Percentiles rank a stretch among this genome's conserved stretches.
Conservation (phyloP, 129 eudicot genomes). For the Flaveria brownii region DNA sequence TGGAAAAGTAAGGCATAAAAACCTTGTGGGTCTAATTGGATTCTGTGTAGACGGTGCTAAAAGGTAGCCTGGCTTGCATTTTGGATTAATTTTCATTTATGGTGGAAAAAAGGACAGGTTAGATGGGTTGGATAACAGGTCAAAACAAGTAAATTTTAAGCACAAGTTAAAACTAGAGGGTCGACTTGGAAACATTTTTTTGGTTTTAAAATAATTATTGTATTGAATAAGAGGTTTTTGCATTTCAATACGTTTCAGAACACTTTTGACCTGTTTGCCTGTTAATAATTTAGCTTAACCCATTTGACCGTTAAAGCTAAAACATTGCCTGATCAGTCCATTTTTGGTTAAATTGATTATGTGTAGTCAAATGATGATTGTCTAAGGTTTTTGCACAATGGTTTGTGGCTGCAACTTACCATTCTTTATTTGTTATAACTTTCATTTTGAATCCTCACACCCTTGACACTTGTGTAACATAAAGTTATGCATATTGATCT, state of each 20-base stretch:
- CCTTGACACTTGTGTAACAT: background rate
- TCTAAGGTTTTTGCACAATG: background rate
- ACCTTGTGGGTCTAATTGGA: slow-evolving; percentile 88
- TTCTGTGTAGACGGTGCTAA: slow-evolving; percentile 84
- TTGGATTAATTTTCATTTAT: background rate
- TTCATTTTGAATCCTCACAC: background rate
- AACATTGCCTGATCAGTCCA: background rate
- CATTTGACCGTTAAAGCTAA: background rate
- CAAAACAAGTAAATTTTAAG: background rate
- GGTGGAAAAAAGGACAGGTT: background rate
- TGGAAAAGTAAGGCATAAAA: slow-evolving; percentile 97
- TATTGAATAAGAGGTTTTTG: background rate
- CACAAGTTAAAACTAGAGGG: background rate
- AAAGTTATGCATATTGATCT: background rate
- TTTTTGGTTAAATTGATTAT: background rate
- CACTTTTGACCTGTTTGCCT: background rate
- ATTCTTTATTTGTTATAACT: background rate
- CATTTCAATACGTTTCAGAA: background rate
- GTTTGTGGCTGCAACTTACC: background rate
- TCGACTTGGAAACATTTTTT: background rate
- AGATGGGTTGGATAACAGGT: background rate
- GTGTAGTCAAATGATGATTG: background rate
- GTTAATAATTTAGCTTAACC: background rate
- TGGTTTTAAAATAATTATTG: background rate
- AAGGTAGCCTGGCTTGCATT: slow-evolving; percentile 47